phyloP scores from a whole-genome alignment of 2,329 filamentous ascomycete genomes.

The Scedosporium minutisporum region DNA sequence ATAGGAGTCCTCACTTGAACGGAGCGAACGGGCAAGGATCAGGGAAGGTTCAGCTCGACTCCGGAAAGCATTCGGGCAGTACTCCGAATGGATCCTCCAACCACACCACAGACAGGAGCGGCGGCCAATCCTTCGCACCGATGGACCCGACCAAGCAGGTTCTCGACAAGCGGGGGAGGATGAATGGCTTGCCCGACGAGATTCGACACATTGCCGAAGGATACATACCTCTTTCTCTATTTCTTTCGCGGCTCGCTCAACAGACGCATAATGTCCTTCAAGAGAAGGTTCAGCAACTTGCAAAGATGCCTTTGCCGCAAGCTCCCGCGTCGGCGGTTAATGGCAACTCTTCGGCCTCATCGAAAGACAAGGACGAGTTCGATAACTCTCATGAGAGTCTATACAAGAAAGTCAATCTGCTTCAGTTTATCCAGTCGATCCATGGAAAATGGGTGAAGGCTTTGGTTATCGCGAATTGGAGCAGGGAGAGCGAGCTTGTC shows the following conservation, averaged over 20 bases:
- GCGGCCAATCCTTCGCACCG: conserved; percentile 8
- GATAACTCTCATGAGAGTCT: conserved; percentile 57
- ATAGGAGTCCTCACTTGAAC: conserved; percentile 36
- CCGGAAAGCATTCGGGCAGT: background rate
- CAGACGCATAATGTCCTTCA: conserved; percentile 71
- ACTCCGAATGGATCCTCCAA: background rate
- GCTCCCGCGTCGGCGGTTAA: conserved; percentile 33
- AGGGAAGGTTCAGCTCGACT: too few species aligned
- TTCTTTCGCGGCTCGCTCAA: conserved; percentile 74
- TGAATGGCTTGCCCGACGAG: conserved; percentile 52
- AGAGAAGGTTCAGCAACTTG: conserved; percentile 60
- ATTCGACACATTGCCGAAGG: conserved; percentile 64
- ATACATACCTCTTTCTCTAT: conserved; percentile 64
- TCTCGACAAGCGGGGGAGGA: conserved; percentile 23
- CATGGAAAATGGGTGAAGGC: conserved; percentile 89
- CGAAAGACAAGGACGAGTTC: conserved; percentile 14
- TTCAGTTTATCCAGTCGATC: conserved; percentile 70
- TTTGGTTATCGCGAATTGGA: conserved; percentile 85
- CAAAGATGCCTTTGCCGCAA: conserved; percentile 53
- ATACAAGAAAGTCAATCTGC: conserved; percentile 63
- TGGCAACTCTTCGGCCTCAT: conserved; percentile 29
- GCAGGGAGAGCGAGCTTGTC: conserved; percentile 66
- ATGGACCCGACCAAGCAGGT: conserved; percentile 12
- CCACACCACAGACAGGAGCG: conserved; percentile 6
- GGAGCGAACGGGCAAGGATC: conserved; percentile 15